Evolutionary conservation across 441 rosid species (phyloP), one percentile per base, ranked within the genome.

Genomic region (Raphanus hybrid): DNA sequence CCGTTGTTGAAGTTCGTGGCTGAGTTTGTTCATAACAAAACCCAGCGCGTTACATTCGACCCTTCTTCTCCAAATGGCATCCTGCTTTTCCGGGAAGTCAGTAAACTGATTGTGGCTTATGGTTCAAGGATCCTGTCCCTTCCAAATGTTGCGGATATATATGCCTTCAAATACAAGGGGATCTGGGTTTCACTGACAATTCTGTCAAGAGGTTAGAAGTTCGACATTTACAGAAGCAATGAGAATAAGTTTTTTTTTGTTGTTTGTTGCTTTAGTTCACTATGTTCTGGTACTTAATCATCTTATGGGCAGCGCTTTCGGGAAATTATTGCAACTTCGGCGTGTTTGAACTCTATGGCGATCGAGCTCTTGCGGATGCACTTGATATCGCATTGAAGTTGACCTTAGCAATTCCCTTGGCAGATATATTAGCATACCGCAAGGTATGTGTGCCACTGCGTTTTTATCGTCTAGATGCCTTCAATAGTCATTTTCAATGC

Each of bases 21-120:
- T 76, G 99, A 97, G 86, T 94, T 97, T 79, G 99, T 92, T 69
- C 81, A 90, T 81, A 97, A 94, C 92, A 97, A 94, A 84, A 87
- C 93, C 71, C 99, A 94, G 73, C 94, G 99, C 64, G 77, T 94
- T 79, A 87, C 94, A 61, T 97, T 97, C 83, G 99, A 94, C 79
- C 88, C 98, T 8, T 94, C 98, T 71, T 97, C 99, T 70, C 97
- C 99, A 74, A 94, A 97, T 81, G 99, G 99, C 83, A 94, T 97
- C 85, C 97, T 97, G 72, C 99, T 97, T 75, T 97, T 97, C 86
- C 97, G 99, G 39, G 99, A 97, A 88, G 97, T 90, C 86, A 97
- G 99, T 86, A 97, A 97, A 85, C 64, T 97, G 75, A 90, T 94
- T 80, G 97, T 97, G 64, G 91, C 94, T 78, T 97, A 97, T 80